These are phyloP conservation scores for Pontederia paniculata DNA, from an alignment of 176 grass and related monocot genomes.

Conservation along the genomic window DNA sequence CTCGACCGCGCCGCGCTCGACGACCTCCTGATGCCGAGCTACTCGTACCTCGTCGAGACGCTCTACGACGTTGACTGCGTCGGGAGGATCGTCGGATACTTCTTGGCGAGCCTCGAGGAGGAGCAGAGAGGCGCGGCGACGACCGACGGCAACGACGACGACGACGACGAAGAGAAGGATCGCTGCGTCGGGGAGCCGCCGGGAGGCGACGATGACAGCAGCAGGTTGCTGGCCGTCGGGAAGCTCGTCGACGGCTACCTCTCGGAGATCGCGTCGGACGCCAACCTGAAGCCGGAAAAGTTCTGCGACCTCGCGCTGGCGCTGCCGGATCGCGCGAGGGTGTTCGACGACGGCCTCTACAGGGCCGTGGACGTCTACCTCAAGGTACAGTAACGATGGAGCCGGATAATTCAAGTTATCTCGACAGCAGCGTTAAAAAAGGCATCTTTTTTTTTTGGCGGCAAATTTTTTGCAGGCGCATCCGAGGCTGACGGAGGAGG, in stretches of 20 bases:
- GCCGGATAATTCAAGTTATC: neutral
- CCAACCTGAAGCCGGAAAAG: slow-evolving; percentile 66
- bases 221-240: slow-evolving; percentile 35
- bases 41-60: slow-evolving; percentile 93
- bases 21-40: slow-evolving; percentile 87
- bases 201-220: slow-evolving; percentile 10
- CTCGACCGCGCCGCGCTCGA: slow-evolving; percentile 58
- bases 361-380: slow-evolving; percentile 95
- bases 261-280: slow-evolving; percentile 80
- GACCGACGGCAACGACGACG: slow-evolving; percentile 27
- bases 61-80: slow-evolving; percentile 97
- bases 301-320: slow-evolving; percentile 90
- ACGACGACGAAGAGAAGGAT: slow-evolving; percentile 20
- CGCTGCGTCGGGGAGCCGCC: neutral
- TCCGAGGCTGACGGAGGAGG: slow-evolving; percentile 54
- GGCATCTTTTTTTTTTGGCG: neutral
- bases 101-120: slow-evolving; percentile 43
- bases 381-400: slow-evolving; percentile 34
- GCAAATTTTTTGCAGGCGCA: slow-evolving; percentile 41
- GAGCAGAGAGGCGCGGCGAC: slow-evolving; percentile 5
- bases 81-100: slow-evolving; percentile 56
- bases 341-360: slow-evolving; percentile 90
- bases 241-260: slow-evolving; percentile 77
- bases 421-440: neutral
- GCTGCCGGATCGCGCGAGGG: slow-evolving; percentile 64